Percentiles rank a stretch among this genome's conserved stretches.
These are phyloP conservation scores for Aureobasidium uvarum DNA, from an alignment of 2,329 filamentous ascomycete genomes.

Conservation along the genomic window DNA sequence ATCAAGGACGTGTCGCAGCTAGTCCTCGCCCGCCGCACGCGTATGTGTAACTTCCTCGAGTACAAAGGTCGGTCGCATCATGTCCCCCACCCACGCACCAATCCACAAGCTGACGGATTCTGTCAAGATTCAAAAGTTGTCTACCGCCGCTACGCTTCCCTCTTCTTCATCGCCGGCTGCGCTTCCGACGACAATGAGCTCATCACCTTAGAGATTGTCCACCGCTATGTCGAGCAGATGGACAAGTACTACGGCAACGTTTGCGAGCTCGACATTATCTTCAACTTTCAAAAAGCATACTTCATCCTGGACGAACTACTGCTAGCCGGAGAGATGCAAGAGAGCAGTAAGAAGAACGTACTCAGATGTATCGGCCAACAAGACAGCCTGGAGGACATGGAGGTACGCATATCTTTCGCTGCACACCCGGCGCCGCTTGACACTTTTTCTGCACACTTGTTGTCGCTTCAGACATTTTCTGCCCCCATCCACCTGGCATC, in stretches of 20 bases:
- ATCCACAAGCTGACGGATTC: constrained; percentile 28
- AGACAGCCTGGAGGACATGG: constrained; percentile 97
- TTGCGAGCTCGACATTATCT: constrained; percentile 99
- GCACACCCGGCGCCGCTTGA: not conserved
- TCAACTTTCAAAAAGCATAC: constrained; percentile 99
- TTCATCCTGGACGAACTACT: constrained; percentile 98
- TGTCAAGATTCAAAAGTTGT: constrained; percentile 90
- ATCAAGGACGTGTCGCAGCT: constrained; percentile 99
- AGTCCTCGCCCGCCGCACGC: constrained; percentile 88
- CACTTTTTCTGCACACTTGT: not conserved
- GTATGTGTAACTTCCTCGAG: constrained; percentile 99
- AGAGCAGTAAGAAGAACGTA: constrained; percentile 99
- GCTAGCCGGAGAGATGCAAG: constrained; percentile 93
- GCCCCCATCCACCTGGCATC: constrained; percentile 24
- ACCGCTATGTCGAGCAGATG: constrained; percentile 99
- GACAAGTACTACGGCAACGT: constrained; percentile 99
- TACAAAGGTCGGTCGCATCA: constrained; percentile 73
- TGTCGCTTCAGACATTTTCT: not conserved
- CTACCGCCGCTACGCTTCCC: constrained; percentile 95
- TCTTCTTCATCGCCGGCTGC: constrained; percentile 99
- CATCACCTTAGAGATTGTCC: constrained; percentile 97
- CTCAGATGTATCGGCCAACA: constrained; percentile 94
- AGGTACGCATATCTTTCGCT: constrained; percentile 63
- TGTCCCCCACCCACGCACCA: constrained; percentile 30
- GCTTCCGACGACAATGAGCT: constrained; percentile 97